Base-by-base conservation (phyloP, 768 basidiomycete species). In the Lactarius psammicola region DNA sequence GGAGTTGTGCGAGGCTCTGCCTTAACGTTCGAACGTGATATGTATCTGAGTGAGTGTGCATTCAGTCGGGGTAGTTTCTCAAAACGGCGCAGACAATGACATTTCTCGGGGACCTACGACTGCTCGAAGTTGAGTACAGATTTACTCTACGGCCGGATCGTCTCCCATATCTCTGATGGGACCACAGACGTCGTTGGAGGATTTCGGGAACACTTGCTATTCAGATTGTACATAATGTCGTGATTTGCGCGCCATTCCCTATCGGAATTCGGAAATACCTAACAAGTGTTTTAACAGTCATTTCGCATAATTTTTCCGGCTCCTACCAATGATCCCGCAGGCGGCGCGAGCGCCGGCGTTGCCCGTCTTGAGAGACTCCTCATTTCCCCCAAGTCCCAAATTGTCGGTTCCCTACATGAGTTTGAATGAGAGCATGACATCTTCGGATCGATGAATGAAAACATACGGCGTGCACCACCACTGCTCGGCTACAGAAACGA, bases 271-370 rank as follows among this genome's bases (percentile, higher is more conserved):
- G 38, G 62, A 17, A 34, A 62, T 34, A 44, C 54, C 53, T 62
- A n/a, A 18, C 18, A 62, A 26, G 30, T 38, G 1, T 36, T 30
- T 62, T 42, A 62, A 9, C 28, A 18, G 57, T 30, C 30, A 62
- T 10, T n/a, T 38, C 33, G 26, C 6, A 40, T 8, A n/a, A 53
- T 23, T 23, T 0, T 62, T 6, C 2, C 6, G 44, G 36, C 42
- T 65, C 75, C 63, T 74, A 84, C 89, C 90, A 69, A 93, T 89
- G 59, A 93, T 84, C 70, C 91, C 92, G 72, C 92, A 94, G 15
- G 92, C 91, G n/a, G 84, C 82, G 63, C 90, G 80, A 34, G 80
- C 85, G 13, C 88, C 88, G 18, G 92, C 87, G 72, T 93, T 90
- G 10, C 92, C 92, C 3, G 90, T 93, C 74, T 84, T 90, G 63